phyloP scores from a whole-genome alignment of 208 protist genomes.

The Angomonas ambiguus region DNA sequence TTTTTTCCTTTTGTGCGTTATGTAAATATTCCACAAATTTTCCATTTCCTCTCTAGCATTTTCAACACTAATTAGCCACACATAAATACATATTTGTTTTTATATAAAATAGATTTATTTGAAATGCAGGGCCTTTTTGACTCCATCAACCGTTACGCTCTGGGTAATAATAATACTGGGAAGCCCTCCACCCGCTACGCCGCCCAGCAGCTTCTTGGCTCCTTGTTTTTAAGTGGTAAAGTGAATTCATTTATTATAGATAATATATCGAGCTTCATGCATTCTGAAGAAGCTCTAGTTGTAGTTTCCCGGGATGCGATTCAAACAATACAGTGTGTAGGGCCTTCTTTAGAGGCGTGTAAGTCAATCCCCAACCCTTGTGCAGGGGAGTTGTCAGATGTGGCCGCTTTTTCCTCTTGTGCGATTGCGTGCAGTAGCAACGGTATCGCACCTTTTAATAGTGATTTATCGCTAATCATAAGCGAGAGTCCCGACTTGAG shows the following conservation, averaged over 20 bases:
- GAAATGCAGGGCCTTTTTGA: slow-evolving; percentile 66
- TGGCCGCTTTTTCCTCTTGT: slow-evolving; percentile 27
- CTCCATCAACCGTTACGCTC: slow-evolving; percentile 51
- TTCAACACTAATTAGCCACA: background rate
- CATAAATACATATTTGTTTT: too few relatives aligned
- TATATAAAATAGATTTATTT: slow-evolving; percentile 9
- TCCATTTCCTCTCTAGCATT: background rate
- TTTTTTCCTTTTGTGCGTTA: slow-evolving; percentile 7
- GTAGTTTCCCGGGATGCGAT: slow-evolving; percentile 61
- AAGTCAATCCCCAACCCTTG: slow-evolving; percentile 22
- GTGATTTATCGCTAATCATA: slow-evolving; percentile 4
- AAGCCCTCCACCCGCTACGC: slow-evolving; percentile 35
- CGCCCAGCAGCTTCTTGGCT: slow-evolving; percentile 47
- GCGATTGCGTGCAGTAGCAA: slow-evolving; percentile 27
- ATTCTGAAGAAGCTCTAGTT: slow-evolving; percentile 48
- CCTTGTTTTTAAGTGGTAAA: slow-evolving; percentile 24
- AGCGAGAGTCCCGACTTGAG: slow-evolving; percentile 17
- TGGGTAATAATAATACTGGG: slow-evolving; percentile 18
- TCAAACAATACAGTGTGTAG: slow-evolving; percentile 54
- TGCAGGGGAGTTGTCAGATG: slow-evolving; percentile 48
- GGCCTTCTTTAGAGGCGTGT: slow-evolving; percentile 28
- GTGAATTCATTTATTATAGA: slow-evolving; percentile 47
- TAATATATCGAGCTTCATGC: slow-evolving; percentile 52
- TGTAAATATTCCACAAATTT: background rate
- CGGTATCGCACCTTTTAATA: slow-evolving; percentile 17